Evolutionary conservation across 2,329 filamentous ascomycete species (phyloP).

Genomic region (Allantophomopsis lycopodina): DNA sequence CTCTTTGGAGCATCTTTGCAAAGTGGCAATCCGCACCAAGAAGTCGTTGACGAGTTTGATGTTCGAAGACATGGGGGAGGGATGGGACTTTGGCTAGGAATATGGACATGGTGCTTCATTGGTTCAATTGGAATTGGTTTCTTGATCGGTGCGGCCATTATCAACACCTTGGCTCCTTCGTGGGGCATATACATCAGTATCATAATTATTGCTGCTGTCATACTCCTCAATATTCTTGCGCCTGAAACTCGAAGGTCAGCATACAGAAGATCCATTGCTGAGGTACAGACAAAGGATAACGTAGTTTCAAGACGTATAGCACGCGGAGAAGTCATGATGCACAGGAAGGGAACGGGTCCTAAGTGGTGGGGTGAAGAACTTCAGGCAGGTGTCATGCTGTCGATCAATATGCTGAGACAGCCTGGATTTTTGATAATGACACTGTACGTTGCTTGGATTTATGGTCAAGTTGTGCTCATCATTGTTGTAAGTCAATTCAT

Average conservation of each 20-base stretch:
- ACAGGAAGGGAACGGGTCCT: slow-evolving; percentile 57
- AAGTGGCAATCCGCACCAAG: slow-evolving; percentile 59
- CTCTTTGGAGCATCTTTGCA: slow-evolving; percentile 66
- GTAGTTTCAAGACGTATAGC: slow-evolving; percentile 44
- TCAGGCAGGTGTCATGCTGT: slow-evolving; percentile 53
- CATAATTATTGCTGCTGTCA: slow-evolving; percentile 47
- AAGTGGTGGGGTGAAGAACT: slow-evolving; percentile 69
- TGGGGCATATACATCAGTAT: slow-evolving; percentile 70
- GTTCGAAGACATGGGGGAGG: slow-evolving; percentile 63
- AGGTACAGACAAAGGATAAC: slow-evolving; percentile 39
- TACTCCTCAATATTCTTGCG: slow-evolving; percentile 56
- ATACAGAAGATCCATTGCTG: slow-evolving; percentile 53
- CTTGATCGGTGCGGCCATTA: slow-evolving; percentile 55
- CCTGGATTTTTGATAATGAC: slow-evolving; percentile 60
- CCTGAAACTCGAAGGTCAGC: slow-evolving; percentile 60
- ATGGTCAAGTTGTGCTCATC: slow-evolving; percentile 60
- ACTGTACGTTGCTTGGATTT: slow-evolving; percentile 66
- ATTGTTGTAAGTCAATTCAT: slow-evolving; percentile 39
- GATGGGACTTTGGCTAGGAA: slow-evolving; percentile 65
- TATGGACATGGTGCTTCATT: slow-evolving; percentile 68
- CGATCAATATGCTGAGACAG: slow-evolving; percentile 57
- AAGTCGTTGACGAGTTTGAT: slow-evolving; percentile 52
- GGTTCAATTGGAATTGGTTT: slow-evolving; percentile 62
- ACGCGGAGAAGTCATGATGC: slow-evolving; percentile 64
- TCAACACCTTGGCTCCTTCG: slow-evolving; percentile 46